phyloP scores from a whole-genome alignment of 148 eudicot species.

The Talinum fruticosum region DNA sequence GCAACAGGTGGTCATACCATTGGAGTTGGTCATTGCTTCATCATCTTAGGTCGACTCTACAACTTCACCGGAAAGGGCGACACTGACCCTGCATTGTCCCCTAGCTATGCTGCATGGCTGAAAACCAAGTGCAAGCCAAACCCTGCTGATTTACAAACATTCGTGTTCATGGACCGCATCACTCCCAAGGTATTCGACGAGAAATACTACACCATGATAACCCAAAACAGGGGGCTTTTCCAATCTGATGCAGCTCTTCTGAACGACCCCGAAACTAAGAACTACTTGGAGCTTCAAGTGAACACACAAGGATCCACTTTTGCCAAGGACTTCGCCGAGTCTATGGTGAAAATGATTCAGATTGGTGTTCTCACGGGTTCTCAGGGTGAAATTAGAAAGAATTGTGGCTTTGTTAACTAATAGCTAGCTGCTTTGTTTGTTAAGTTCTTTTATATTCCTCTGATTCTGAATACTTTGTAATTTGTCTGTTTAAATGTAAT shows the following conservation, averaged over 20 bases:
- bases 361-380: slow-evolving; percentile 25
- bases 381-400: slow-evolving; percentile 34
- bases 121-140: slow-evolving; percentile 31
- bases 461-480: too few relatives aligned
- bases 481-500: too few relatives aligned
- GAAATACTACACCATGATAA: slow-evolving; percentile 41
- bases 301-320: slow-evolving; percentile 34
- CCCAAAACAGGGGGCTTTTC: slow-evolving; percentile 49
- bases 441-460: too few relatives aligned
- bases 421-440: neutral
- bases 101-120: slow-evolving; percentile 30
- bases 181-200: slow-evolving; percentile 43
- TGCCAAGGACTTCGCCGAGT: slow-evolving; percentile 32
- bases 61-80: slow-evolving; percentile 63
- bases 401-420: slow-evolving; percentile 30
- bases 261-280: slow-evolving; percentile 27
- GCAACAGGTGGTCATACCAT: slow-evolving; percentile 58
- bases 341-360: slow-evolving; percentile 30
- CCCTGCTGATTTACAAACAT: slow-evolving; percentile 18
- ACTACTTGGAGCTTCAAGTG: slow-evolving; percentile 28
- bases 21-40: slow-evolving; percentile 51
- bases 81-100: slow-evolving; percentile 47
- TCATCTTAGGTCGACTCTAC: slow-evolving; percentile 44
- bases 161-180: slow-evolving; percentile 46
- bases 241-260: slow-evolving; percentile 58